Conservation (phyloP, 805 yeast species). For the Yarrowia sp. region DNA sequence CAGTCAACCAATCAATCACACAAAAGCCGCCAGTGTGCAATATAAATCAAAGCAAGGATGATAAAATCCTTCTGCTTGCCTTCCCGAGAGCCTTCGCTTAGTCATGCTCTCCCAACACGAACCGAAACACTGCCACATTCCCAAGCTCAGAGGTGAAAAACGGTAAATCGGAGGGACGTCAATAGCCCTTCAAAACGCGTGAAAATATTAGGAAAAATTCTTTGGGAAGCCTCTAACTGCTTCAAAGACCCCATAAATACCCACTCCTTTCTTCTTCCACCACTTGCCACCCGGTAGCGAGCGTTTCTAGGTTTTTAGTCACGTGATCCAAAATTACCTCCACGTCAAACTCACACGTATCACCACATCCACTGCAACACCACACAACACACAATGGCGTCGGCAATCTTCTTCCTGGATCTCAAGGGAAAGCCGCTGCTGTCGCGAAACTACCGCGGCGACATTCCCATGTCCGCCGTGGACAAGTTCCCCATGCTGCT, state of each 20-base stretch:
- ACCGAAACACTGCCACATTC: neutral
- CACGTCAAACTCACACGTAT: conserved; percentile 21
- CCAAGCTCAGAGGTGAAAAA: neutral
- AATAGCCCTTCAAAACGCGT: neutral
- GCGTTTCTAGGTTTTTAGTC: no score
- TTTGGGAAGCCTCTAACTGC: no score
- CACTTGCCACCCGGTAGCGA: no score
- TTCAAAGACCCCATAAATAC: no score
- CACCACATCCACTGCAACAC: neutral
- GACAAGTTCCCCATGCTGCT: conserved; percentile 59
- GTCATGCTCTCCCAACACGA: neutral
- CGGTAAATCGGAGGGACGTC: neutral
- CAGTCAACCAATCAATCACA: no score
- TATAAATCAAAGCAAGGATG: no score
- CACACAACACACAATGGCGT: conserved; percentile 48
- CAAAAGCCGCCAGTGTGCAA: no score
- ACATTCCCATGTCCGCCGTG: conserved; percentile 57
- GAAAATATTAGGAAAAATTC: no score
- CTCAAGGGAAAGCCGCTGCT: conserved; percentile 65
- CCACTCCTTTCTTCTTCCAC: no score
- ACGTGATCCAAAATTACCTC: conserved; percentile 12
- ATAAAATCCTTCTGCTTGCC: no score
- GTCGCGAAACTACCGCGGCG: conserved; percentile 69
- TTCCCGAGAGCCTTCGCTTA: no score
- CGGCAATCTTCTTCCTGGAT: conserved; percentile 68